phyloP scores from a whole-genome alignment of 108 stramenopile species.

The Skeletonema tropicum region DNA sequence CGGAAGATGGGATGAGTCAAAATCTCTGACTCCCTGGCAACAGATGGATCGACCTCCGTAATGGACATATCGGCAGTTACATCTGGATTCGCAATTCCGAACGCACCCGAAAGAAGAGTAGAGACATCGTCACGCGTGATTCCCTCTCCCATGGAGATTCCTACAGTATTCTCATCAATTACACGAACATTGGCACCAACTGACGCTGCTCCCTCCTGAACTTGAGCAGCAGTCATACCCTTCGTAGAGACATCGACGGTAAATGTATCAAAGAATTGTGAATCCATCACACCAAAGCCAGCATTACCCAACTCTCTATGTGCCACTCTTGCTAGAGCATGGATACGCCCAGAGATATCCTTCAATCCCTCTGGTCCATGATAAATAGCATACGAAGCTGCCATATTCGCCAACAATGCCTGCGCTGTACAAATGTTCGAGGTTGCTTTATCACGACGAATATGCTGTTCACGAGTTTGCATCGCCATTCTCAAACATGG shows the following conservation, averaged over 20 bases:
- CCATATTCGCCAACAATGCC: slow-evolving; percentile 99
- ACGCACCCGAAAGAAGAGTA: slow-evolving; percentile 73
- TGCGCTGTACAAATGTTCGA: slow-evolving; percentile 99
- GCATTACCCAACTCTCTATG: slow-evolving; percentile 79
- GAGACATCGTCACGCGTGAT: slow-evolving; percentile 85
- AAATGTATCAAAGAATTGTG: slow-evolving; percentile 96
- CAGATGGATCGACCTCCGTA: slow-evolving; percentile 60
- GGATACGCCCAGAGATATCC: slow-evolving; percentile 87
- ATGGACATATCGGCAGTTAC: slow-evolving; percentile 75
- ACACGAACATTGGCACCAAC: slow-evolving; percentile 93
- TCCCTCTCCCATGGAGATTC: slow-evolving; percentile 95
- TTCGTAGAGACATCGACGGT: slow-evolving; percentile 73
- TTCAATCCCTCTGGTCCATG: slow-evolving; percentile 97
- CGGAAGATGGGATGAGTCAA: slow-evolving; percentile 97
- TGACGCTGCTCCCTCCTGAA: slow-evolving; percentile 77
- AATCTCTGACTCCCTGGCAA: slow-evolving; percentile 78
- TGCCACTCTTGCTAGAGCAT: slow-evolving; percentile 84
- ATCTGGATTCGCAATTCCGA: slow-evolving; percentile 72
- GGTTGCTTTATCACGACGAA: slow-evolving; percentile 99
- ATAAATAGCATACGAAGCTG: slow-evolving; percentile 98
- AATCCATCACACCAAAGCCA: slow-evolving; percentile 71
- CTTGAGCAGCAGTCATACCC: slow-evolving; percentile 77
- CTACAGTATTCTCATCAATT: slow-evolving; percentile 87
- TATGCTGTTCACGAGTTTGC: slow-evolving; percentile 99
- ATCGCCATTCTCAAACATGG: slow-evolving; percentile 99